Evolutionary conservation across 2,329 filamentous ascomycete genomes (phyloP), one percentile per base, ranked within the genome.

Genomic region (Lecanicillium sp.): DNA sequence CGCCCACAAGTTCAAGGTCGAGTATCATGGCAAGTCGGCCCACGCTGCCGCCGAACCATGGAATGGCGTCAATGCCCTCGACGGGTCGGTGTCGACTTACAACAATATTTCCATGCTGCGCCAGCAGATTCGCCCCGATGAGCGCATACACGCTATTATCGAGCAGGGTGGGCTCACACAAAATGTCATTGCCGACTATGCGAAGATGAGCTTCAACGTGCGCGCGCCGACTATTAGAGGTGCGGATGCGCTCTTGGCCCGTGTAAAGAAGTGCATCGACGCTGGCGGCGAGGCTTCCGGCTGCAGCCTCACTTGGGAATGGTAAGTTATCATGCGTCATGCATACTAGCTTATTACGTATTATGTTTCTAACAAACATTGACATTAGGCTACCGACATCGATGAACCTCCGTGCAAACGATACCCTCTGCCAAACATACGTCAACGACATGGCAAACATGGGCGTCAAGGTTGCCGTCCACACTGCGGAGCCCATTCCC

Each of bases 381-480:
- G 8, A 4, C 3, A 15, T 27, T 33, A 31, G 14, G 20, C 37
- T 12, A 22, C 33, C 10, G 30, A 33, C 10, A 25, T 39, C 33
- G 14, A 29, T 29, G 4, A 33, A 39, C 22, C 30, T 39, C 22
- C 17, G 33, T 37, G 52, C 55, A 2, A 71, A 69, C 37, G 52
- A 60, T n/a, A 58, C 60, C 0, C 48, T 70, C 0, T 66, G 65
- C 42, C 52, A 56, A 35, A 45, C 49, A 4, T 69, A 67, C 35
- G 54, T 57, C 11, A 42, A 55, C 3, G 57, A 62, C 31, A 69
- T 69, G 65, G 53, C 48, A 9, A 35, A 37, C 0, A 50, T 62
- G n/a, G 59, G 53, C 6, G 54, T 57, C 28, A 58, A 58, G 10
- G 52, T 64, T 6, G 43, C 61, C 12, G 19, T 47, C 15, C 33